Evolutionary conservation across 2,329 filamentous ascomycete species (phyloP).

Genomic region (Xylariaceae sp.): DNA sequence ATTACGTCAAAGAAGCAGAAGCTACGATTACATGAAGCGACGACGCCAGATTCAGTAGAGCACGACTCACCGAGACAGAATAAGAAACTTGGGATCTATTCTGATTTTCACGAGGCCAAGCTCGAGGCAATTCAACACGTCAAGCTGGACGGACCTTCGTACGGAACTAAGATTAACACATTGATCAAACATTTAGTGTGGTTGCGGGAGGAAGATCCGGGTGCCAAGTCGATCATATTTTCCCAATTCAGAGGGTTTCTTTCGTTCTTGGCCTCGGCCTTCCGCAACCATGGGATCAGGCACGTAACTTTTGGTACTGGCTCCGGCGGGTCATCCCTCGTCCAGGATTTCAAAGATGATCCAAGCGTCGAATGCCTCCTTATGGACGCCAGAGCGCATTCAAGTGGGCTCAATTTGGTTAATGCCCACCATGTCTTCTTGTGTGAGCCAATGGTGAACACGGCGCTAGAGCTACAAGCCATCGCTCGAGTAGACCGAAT

Average conservation of each 20-base stretch:
- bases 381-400: slow-evolving; percentile 82
- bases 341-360: slow-evolving; percentile 72
- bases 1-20: slow-evolving; percentile 79
- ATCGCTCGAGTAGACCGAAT: slow-evolving; percentile 95
- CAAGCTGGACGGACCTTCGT: slow-evolving; percentile 67
- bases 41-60: slow-evolving; percentile 5
- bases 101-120: slow-evolving; percentile 65
- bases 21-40: slow-evolving; percentile 61
- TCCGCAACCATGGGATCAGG: slow-evolving; percentile 68
- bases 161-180: slow-evolving; percentile 87
- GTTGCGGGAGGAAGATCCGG: slow-evolving; percentile 78
- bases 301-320: slow-evolving; percentile 66
- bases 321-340: slow-evolving; percentile 40
- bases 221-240: slow-evolving; percentile 90
- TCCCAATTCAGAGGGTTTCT: slow-evolving; percentile 71
- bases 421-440: slow-evolving; percentile 93
- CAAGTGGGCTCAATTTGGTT: slow-evolving; percentile 84
- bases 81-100: slow-evolving; percentile 61
- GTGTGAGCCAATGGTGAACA: slow-evolving; percentile 90
- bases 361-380: slow-evolving; percentile 75
- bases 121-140: slow-evolving; percentile 79
- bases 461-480: slow-evolving; percentile 88
- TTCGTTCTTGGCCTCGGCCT: slow-evolving; percentile 64
- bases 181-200: slow-evolving; percentile 77
- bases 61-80: slow-evolving; percentile 7